phyloP scores from a whole-genome alignment of 345 rosid species.

The Rhodamnia rubescens region DNA sequence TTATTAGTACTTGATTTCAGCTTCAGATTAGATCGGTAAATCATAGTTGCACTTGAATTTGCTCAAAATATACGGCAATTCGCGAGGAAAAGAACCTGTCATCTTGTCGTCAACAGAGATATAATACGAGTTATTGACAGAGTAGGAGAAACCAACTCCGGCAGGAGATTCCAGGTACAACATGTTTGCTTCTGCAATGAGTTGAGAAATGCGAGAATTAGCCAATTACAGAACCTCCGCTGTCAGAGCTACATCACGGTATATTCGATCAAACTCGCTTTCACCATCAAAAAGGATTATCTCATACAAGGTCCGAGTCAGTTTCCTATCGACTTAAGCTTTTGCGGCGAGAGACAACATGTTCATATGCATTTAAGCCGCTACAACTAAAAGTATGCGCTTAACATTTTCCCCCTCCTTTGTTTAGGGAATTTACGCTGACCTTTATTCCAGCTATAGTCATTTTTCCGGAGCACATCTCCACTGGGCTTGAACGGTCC shows the following conservation, averaged over 20 bases:
- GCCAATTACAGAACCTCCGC: background rate
- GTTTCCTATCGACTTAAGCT: background rate
- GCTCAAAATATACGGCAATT: background rate
- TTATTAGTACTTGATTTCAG: background rate
- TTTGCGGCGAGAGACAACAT: background rate
- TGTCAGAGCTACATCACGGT: background rate
- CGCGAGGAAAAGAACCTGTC: slow-evolving; percentile 9
- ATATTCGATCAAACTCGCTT: background rate
- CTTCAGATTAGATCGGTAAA: background rate
- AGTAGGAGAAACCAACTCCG: slow-evolving; percentile 49
- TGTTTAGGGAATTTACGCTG: background rate
- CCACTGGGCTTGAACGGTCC: slow-evolving; percentile 33
- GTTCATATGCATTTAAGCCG: background rate
- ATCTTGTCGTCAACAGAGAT: slow-evolving; percentile 7
- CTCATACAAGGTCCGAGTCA: background rate
- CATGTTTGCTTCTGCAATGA: slow-evolving; percentile 33
- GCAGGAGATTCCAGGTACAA: slow-evolving; percentile 41
- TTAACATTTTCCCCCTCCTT: too few species aligned
- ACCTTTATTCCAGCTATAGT: slow-evolving; percentile 39
- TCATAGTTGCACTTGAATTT: background rate
- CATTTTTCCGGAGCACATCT: slow-evolving; percentile 9
- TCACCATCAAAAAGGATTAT: background rate
- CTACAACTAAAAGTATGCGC: background rate
- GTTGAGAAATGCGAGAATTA: background rate
- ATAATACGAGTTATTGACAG: slow-evolving; percentile 15